A percentile compares a stretch with the other conserved stretches of the same genome.
Evolutionary conservation across 2,329 filamentous ascomycete species (phyloP).

Genomic region (Alternaria arbusti): DNA sequence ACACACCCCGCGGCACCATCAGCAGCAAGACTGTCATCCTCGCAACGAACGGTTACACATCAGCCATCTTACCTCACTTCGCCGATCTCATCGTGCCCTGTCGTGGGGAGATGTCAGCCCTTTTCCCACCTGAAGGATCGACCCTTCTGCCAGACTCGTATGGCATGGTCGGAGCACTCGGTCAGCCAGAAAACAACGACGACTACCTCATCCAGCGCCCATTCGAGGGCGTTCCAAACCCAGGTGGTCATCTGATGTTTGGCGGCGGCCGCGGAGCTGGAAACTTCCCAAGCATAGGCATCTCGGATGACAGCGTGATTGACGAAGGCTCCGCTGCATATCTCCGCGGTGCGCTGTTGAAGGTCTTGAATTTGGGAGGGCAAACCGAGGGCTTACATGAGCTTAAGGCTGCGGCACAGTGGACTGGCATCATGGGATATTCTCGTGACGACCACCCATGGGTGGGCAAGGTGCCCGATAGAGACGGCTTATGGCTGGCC

Average conservation of each 20-base stretch:
- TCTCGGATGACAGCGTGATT: conserved; percentile 65
- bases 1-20: conserved; percentile 73
- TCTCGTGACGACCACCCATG: conserved; percentile 69
- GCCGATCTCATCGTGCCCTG: conserved; percentile 77
- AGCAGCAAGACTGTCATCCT: conserved; percentile 70
- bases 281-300: conserved; percentile 57
- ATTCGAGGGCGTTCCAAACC: conserved; percentile 48
- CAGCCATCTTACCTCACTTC: conserved; percentile 73
- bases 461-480: conserved; percentile 71
- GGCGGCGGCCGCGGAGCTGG: conserved; percentile 70
- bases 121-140: conserved; percentile 61
- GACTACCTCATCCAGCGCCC: conserved; percentile 79
- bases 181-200: conserved; percentile 59
- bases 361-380: conserved; percentile 44
- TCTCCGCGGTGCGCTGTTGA: conserved; percentile 56
- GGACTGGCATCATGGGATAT: conserved; percentile 84
- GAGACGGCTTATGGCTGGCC: conserved; percentile 65
- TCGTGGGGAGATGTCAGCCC: conserved; percentile 73
- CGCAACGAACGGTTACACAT: conserved; percentile 85
- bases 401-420: conserved; percentile 59
- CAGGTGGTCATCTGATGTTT: conserved; percentile 68
- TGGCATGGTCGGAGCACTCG: conserved; percentile 64
- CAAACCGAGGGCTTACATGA: conserved; percentile 49
- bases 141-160: conserved; percentile 65
- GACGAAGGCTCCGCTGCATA: conserved; percentile 64